These are phyloP conservation scores for Apiospora koreana DNA, from an alignment of 2,329 filamentous ascomycete species.

Conservation along the genomic window DNA sequence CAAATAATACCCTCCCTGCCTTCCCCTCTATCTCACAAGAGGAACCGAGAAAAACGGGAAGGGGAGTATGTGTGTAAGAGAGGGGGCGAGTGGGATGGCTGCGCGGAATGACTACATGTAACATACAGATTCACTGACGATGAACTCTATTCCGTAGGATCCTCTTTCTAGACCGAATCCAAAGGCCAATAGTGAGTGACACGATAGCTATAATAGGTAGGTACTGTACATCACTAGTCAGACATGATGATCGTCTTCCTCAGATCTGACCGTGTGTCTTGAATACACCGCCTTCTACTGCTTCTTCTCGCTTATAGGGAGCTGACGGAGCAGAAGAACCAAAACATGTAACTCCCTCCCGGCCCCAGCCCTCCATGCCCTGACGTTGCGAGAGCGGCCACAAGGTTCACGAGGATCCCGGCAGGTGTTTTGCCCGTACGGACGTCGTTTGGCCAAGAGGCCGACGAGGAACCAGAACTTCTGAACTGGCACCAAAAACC, in stretches of 20 bases:
- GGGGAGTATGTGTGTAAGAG: background rate
- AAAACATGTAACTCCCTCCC: background rate
- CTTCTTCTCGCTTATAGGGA: background rate
- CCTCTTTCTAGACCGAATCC: background rate
- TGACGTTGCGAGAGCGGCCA: background rate
- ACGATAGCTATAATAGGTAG: background rate
- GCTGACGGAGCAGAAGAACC: background rate
- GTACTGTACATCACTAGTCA: background rate
- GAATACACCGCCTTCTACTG: background rate
- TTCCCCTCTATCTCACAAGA: background rate
- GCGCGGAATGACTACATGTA: background rate
- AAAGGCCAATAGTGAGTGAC: background rate
- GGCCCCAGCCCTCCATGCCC: background rate
- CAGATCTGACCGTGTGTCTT: background rate
- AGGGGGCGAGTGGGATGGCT: background rate
- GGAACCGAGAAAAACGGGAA: background rate
- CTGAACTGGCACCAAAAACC: too few relatives aligned
- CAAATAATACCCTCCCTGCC: background rate
- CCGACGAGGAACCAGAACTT: background rate
- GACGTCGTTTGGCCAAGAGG: background rate
- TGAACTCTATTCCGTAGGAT: background rate
- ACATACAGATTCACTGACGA: background rate
- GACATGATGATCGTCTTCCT: background rate
- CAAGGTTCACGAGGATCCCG: background rate
- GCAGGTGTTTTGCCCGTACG: background rate